Conservation (phyloP, 228 moss, liverwort and hornwort species). For the Sphagnum fallax region DNA sequence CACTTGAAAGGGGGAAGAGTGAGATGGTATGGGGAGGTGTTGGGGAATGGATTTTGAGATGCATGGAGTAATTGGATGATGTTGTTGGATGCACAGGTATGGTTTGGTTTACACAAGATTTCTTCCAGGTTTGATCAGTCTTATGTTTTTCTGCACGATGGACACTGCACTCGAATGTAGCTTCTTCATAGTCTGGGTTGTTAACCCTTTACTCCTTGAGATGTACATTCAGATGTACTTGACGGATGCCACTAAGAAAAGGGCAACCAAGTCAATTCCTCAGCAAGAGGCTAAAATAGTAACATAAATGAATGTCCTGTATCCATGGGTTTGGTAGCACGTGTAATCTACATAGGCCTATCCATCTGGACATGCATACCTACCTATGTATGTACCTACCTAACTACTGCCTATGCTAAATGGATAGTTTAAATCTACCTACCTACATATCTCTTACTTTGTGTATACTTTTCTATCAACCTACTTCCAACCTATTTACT, state of each 20-base stretch:
- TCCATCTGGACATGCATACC: too few species aligned
- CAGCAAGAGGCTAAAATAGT: too few species aligned
- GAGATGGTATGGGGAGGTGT: neutral
- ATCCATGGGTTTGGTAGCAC: too few species aligned
- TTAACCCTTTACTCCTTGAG: slow-evolving; percentile 25
- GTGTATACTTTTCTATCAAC: too few species aligned
- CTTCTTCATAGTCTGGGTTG: slow-evolving; percentile 9
- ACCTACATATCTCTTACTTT: too few species aligned
- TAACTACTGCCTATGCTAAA: too few species aligned
- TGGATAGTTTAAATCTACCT: too few species aligned
- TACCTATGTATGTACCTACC: too few species aligned
- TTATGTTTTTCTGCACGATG: neutral
- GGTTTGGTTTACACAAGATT: slow-evolving; percentile 33
- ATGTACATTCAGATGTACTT: slow-evolving; percentile 28
- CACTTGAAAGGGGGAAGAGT: neutral
- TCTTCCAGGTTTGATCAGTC: neutral
- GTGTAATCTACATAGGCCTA: too few species aligned
- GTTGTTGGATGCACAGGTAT: slow-evolving; percentile 21
- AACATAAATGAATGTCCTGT: too few species aligned
- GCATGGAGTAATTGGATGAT: neutral
- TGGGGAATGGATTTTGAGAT: neutral
- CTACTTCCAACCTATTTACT: too few species aligned
- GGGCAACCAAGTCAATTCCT: neutral
- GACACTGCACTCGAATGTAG: slow-evolving; percentile 9
- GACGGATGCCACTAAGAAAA: slow-evolving; percentile 2